Conservation (phyloP, 495 filamentous ascomycete genomes). For the Aspergillus egyptiacus region DNA sequence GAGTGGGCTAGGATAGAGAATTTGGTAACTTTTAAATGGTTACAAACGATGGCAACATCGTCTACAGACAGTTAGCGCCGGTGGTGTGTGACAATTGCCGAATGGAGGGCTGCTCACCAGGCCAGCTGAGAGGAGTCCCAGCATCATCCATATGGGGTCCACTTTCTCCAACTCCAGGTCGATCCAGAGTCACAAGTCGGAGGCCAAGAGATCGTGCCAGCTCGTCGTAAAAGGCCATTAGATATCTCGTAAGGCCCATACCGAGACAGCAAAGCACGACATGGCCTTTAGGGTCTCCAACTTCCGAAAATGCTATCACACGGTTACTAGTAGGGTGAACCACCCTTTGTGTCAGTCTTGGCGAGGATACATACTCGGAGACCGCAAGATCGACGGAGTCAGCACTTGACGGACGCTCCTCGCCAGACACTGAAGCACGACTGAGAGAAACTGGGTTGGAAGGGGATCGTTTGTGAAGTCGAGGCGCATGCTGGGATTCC, state of each 20-base stretch:
- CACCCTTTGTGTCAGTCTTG: conserved; percentile 81
- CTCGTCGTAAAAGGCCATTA: conserved; percentile 97
- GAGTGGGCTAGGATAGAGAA: conserved; percentile 98
- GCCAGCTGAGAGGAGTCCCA: conserved; percentile 87
- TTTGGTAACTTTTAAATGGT: conserved; percentile 85
- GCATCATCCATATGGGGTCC: conserved; percentile 73
- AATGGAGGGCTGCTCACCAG: conserved; percentile 52
- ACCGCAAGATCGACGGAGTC: conserved; percentile 90
- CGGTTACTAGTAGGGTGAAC: conserved; percentile 78
- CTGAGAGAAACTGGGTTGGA: conserved; percentile 30
- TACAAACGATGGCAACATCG: conserved; percentile 93
- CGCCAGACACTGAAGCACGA: conserved; percentile 24
- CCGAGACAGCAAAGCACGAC: conserved; percentile 96
- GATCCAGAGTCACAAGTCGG: conserved; percentile 86
- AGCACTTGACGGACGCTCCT: conserved; percentile 61
- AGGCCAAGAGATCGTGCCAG: conserved; percentile 83
- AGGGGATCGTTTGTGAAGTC: conserved; percentile 36
- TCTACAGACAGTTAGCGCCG: conserved; percentile 49
- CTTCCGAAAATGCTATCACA: conserved; percentile 91
- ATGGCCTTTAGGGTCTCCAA: conserved; percentile 85
- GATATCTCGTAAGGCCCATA: conserved; percentile 94
- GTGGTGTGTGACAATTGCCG: not conserved
- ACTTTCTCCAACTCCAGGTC: conserved; percentile 91
- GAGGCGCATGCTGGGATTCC: conserved; percentile 33
- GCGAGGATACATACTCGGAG: conserved; percentile 73